Conservation (phyloP, 139 green algal genomes). For the Bryopsis sp. region DNA sequence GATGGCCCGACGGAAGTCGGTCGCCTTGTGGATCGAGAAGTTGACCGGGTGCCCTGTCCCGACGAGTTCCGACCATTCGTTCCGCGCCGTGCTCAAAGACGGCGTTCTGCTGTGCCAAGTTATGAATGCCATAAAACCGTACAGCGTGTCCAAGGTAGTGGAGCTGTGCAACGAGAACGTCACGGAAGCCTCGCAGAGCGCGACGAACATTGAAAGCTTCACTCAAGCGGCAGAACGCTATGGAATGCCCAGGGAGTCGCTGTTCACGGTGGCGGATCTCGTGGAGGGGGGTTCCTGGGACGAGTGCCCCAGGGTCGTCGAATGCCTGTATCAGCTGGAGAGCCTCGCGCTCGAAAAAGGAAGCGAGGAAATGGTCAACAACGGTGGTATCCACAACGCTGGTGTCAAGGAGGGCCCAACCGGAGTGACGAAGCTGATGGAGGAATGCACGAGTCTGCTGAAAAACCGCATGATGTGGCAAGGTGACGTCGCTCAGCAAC, state of each 20-base stretch:
- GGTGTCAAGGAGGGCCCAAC: too few species aligned
- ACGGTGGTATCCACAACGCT: too few species aligned
- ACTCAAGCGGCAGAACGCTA: neutral
- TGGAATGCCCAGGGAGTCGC: neutral
- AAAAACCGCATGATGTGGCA: too few species aligned
- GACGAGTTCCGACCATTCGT: conserved; percentile 33
- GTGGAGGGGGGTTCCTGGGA: conserved; percentile 3
- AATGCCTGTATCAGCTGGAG: conserved; percentile 17
- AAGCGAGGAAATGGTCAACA: too few species aligned
- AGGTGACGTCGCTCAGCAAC: too few species aligned
- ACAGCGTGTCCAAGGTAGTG: neutral
- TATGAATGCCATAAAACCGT: conserved; percentile 35
- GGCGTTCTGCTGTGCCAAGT: conserved; percentile 51
- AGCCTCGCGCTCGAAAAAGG: too few species aligned
- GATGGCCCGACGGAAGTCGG: conserved; percentile 22
- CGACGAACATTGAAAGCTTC: conserved; percentile 15
- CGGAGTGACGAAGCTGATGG: conserved; percentile 14
- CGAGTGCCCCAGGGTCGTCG: conserved; percentile 8
- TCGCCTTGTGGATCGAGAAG: conserved; percentile 39
- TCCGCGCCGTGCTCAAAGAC: conserved; percentile 41
- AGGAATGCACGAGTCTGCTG: conserved; percentile 14
- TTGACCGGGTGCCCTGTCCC: conserved; percentile 34
- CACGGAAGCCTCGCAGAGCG: neutral
- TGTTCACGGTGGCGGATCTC: conserved; percentile 13
- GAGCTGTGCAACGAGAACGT: neutral